Evolutionary conservation across 1,284 basidiomycete genomes (phyloP).

Genomic region (Moesziomyces globuligerus): DNA sequence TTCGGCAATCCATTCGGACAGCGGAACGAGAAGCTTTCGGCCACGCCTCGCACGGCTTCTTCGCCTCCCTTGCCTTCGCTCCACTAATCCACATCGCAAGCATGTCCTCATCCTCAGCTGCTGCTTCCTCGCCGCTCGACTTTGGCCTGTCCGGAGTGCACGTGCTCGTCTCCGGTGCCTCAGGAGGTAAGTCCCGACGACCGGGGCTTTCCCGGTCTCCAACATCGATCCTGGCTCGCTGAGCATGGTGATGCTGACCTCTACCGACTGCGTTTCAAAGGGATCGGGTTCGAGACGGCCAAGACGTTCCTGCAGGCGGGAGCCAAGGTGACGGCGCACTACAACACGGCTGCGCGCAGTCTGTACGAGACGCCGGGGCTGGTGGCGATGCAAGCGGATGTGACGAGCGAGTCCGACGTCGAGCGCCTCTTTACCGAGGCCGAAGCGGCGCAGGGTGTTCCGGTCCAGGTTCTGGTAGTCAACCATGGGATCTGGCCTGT

Average conservation of each 20-base stretch:
- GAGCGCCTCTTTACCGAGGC: conserved; percentile 68
- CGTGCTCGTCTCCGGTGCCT: conserved; percentile 42
- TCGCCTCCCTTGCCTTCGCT: too few relatives aligned
- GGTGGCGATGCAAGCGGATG: conserved; percentile 73
- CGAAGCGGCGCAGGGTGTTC: conserved; percentile 46
- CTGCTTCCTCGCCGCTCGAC: conserved; percentile 32
- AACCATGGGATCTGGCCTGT: conserved; percentile 74
- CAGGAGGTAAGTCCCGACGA: conserved; percentile 25
- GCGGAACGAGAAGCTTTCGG: too few relatives aligned
- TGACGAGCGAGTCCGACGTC: conserved; percentile 73
- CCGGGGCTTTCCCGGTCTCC: too few relatives aligned
- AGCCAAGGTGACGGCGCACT: conserved; percentile 78
- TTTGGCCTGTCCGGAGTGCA: conserved; percentile 36
- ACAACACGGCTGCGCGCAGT: conserved; percentile 72
- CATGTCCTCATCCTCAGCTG: too few relatives aligned
- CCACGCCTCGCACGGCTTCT: too few relatives aligned
- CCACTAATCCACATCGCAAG: too few relatives aligned
- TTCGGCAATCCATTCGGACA: too few relatives aligned
- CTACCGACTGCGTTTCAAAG: not conserved
- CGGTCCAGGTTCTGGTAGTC: conserved; percentile 73
- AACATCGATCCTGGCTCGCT: too few relatives aligned
- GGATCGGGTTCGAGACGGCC: conserved; percentile 46
- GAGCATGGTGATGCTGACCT: not conserved
- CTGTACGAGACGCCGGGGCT: conserved; percentile 68
- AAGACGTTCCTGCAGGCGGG: conserved; percentile 66